Conservation (phyloP, 257 asterid species). For the Nicotiana paniculata region DNA sequence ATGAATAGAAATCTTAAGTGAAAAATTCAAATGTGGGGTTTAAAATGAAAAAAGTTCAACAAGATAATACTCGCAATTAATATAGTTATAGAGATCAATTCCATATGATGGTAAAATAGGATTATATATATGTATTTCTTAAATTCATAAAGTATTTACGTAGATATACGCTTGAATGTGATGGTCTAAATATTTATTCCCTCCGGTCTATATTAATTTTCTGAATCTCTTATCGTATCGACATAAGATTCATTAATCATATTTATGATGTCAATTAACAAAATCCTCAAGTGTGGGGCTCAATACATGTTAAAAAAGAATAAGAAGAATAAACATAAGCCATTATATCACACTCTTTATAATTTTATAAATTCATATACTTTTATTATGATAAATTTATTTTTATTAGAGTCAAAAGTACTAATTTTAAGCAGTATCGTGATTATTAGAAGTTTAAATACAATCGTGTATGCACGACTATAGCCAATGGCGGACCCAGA, state of each 20-base stretch:
- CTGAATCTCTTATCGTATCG: too few species aligned
- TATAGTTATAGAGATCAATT: background rate
- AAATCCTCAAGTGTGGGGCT: background rate
- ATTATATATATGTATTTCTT: background rate
- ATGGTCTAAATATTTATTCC: too few species aligned
- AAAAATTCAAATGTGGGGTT: background rate
- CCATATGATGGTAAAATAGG: background rate
- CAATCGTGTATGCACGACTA: too few species aligned
- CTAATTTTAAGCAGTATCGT: too few species aligned
- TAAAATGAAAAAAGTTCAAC: background rate
- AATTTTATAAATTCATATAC: background rate
- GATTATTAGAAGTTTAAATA: too few species aligned
- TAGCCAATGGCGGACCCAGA: too few species aligned
- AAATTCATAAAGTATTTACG: background rate
- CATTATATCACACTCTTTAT: background rate
- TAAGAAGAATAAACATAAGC: background rate
- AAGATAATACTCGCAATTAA: background rate
- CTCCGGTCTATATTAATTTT: too few species aligned
- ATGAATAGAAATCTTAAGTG: background rate
- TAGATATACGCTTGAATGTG: too few species aligned
- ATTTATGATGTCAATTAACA: too few species aligned
- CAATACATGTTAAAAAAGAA: background rate
- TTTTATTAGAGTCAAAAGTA: background rate
- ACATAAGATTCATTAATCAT: too few species aligned
- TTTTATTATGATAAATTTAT: background rate